Percentiles rank a stretch among this genome's conserved stretches.
Evolutionary conservation across 768 basidiomycete species (phyloP).

Genomic region (Crassisporium funariophilum): DNA sequence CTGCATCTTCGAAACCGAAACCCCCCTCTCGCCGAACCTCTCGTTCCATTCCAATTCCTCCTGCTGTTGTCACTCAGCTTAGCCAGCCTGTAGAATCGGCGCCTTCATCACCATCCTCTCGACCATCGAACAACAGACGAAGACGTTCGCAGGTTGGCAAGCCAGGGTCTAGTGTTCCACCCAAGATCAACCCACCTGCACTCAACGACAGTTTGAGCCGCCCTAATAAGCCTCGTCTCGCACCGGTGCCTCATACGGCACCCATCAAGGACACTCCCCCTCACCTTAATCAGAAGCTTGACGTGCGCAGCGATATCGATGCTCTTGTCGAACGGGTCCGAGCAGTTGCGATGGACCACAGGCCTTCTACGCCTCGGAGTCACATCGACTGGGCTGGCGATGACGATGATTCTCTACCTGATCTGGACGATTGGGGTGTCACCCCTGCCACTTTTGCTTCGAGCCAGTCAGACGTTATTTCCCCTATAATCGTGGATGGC

Average conservation of each 20-base stretch:
- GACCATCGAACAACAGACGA: conserved; percentile 48
- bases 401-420: conserved; percentile 80
- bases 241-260: conserved; percentile 37
- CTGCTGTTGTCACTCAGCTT: background rate
- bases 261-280: conserved; percentile 61
- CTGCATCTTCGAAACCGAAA: conserved; percentile 30
- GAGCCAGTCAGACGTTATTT: conserved; percentile 49
- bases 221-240: conserved; percentile 31
- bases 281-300: conserved; percentile 47
- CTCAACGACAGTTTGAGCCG: conserved; percentile 35
- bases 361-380: conserved; percentile 71
- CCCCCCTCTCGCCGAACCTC: conserved; percentile 36
- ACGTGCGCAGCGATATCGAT: conserved; percentile 67
- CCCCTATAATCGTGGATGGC: conserved; percentile 68
- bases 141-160: conserved; percentile 49
- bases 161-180: conserved; percentile 18
- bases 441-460: conserved; percentile 37
- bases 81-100: conserved; percentile 23
- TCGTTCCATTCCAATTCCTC: conserved; percentile 30
- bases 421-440: conserved; percentile 86
- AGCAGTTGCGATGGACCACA: conserved; percentile 69
- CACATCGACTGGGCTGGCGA: conserved; percentile 92
- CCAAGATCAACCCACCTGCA: conserved; percentile 36
- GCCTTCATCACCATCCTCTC: conserved; percentile 34
- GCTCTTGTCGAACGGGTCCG: conserved; percentile 78